Conservation (phyloP, 441 rosid genomes). For the Raphanus hybrid region DNA sequence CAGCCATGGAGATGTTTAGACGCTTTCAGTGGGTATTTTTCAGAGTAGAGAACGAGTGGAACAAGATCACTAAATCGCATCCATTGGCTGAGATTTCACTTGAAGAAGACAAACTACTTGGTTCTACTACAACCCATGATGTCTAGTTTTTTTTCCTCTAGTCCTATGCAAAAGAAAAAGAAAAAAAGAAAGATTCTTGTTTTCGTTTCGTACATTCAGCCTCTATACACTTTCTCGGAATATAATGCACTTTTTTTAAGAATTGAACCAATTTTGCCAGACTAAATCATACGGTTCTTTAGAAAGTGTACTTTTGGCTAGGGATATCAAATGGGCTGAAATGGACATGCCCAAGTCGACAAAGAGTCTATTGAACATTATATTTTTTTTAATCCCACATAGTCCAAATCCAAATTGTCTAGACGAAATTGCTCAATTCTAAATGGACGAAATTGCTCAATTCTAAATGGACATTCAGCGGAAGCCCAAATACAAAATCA, state of each 20-base stretch:
- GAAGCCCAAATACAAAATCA: too few species aligned
- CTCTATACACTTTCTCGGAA: background rate
- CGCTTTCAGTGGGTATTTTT: conserved; percentile 79
- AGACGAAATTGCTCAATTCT: too few species aligned
- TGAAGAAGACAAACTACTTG: conserved; percentile 65
- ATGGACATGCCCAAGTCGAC: too few species aligned
- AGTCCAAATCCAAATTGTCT: too few species aligned
- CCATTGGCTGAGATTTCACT: conserved; percentile 49
- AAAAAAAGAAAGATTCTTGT: background rate
- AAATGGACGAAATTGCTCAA: too few species aligned
- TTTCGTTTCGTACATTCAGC: background rate
- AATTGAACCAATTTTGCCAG: conserved; percentile 17
- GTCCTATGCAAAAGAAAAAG: conserved; percentile 11
- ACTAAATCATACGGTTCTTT: background rate
- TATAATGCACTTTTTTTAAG: background rate
- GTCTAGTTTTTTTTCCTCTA: conserved; percentile 48
- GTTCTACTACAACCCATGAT: conserved; percentile 47
- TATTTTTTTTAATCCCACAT: too few species aligned
- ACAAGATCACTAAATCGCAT: conserved; percentile 65
- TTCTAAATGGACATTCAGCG: too few species aligned
- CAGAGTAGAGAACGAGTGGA: conserved; percentile 82
- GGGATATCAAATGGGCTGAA: too few species aligned
- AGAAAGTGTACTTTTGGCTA: background rate
- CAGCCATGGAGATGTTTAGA: conserved; percentile 63
- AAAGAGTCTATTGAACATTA: too few species aligned